Percentiles rank a stretch among this genome's conserved stretches.
phyloP scores from a whole-genome alignment of 768 basidiomycete species.

The Ramaria sp. region DNA sequence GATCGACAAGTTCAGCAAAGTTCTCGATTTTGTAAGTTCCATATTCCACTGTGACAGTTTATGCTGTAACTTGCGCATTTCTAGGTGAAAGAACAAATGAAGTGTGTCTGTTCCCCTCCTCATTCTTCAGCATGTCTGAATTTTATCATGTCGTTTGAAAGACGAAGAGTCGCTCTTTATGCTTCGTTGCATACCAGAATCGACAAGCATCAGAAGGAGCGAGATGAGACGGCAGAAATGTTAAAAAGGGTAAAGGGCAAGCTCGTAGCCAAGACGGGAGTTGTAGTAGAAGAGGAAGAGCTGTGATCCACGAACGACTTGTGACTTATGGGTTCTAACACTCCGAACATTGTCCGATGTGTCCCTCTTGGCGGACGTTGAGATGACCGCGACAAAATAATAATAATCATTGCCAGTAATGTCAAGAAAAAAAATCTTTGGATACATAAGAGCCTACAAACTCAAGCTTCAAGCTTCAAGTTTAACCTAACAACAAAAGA shows the following conservation, averaged over 20 bases:
- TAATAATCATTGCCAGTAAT: too few relatives aligned
- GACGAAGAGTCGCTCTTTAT: slow-evolving; percentile 39
- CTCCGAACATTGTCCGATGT: too few relatives aligned
- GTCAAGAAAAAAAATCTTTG: too few relatives aligned
- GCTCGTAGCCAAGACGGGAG: slow-evolving; percentile 32
- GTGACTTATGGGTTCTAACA: too few relatives aligned
- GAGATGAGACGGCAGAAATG: slow-evolving; percentile 30
- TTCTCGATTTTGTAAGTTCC: slow-evolving; percentile 40
- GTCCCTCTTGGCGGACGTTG: too few relatives aligned
- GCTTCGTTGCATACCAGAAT: slow-evolving; percentile 31
- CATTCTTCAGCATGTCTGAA: background rate
- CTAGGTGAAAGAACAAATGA: slow-evolving; percentile 39
- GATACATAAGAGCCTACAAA: too few relatives aligned
- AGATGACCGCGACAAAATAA: too few relatives aligned
- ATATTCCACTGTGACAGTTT: background rate
- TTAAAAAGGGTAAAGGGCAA: slow-evolving; percentile 27
- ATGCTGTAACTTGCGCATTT: background rate
- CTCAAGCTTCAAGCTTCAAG: too few relatives aligned
- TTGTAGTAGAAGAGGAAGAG: slow-evolving; percentile 20
- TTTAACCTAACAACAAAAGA: too few relatives aligned
- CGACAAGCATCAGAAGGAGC: slow-evolving; percentile 28
- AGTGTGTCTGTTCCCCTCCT: slow-evolving; percentile 18
- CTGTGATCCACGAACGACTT: background rate
- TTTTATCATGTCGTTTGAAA: slow-evolving; percentile 10
- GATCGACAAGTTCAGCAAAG: slow-evolving; percentile 27